Evolutionary conservation across 2,329 filamentous ascomycete genomes (phyloP), one percentile per base, ranked within the genome.

Genomic region (Ophiostoma populinum): DNA sequence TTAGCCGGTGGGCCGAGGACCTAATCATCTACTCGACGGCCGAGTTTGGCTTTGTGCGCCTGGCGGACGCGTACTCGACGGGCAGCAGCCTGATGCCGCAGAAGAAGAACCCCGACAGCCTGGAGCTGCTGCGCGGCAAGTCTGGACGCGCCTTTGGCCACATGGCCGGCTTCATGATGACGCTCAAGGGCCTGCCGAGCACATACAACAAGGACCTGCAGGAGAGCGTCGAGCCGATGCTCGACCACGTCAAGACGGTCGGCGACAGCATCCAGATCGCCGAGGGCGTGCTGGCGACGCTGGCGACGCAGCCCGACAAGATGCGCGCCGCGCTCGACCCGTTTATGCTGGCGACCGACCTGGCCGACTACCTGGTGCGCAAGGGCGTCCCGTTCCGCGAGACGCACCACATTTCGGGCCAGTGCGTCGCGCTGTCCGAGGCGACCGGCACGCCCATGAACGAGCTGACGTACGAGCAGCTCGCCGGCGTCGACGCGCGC

Each of bases 191-290:
- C 37, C 68, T 90, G 19, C 80, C 81, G 2, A 79, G 70, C 28
- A 83, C 79, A 3, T 92, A 92, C 63, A 87, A 92, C 63, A 92
- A 92, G 58, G 82, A 92, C 54, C 57, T 92, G n/a, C 82, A 93
- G 56, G 83, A 92, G 58, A 77, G 72, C 39, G 75, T 81, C 42
- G 79, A 92, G 62, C 77, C 79, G n/a, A 72, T 92, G 58, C 69
- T 92, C 32, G 81, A 92, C 54, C 71, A 76, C 52, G 70, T 86
- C 55, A 80, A 85, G 65, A 87, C 81, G 6, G 66, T 90, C 42
- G 68, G 67, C 38, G 79, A 92, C 61, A 83, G 78, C 49, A 67
- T 92, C 36, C 73, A 78, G 54, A 92, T 92, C 46, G 80, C 80
- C 19, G 80, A 79, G 17, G 80, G 85, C 36, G 77, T 92, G 5